Evolutionary conservation across 1,139 yeast species (phyloP), one percentile per base, ranked within the genome.

Genomic region (Wickerhamiella infanticola): DNA sequence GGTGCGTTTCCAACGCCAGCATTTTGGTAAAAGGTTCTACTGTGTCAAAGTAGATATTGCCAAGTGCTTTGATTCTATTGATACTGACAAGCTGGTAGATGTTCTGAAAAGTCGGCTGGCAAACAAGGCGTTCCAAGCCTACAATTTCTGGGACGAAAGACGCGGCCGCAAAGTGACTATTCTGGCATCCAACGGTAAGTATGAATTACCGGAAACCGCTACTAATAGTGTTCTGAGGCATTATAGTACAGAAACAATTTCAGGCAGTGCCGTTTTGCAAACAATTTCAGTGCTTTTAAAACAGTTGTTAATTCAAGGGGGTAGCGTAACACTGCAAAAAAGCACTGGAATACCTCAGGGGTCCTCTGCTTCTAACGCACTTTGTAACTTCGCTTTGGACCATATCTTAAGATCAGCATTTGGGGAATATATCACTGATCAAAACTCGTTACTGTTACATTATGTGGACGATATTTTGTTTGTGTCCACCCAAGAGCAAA

Each of bases 381-480:
- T 90, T 37, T 86, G 95, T 53, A 84, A 86, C 53, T 57, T 86
- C 4, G 75, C 83, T 0, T 81, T 82, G 55, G 83, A 81, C 53
- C 68, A 72, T 6, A 60, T 88, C 44, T 73, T 82, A 2, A 68
- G 68, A n/a, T 58, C 66, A 5, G 56, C 67, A 37, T 64, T 72
- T n/a, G 51, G 55, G 4, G 27, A 29, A 1, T 69, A 68, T 50
- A 45, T 64, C 2, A 49, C 55, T 0, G 46, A 56, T 1, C 48
- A 51, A 0, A 49, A 53, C 5, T 47, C 53, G 3, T 50, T 72
- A 3, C 59, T 85, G 0, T 52, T 85, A 8, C 64, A 96, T 47
- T 63, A 83, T 29, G 94, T 86, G 0, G 98, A 90, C 61, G 98
- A 90, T 59, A 90, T 90, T 56, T 58, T 90, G 37, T 66, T 84